These are phyloP conservation scores for Pichia exigua DNA, from an alignment of 805 yeast genomes.

Conservation along the genomic window DNA sequence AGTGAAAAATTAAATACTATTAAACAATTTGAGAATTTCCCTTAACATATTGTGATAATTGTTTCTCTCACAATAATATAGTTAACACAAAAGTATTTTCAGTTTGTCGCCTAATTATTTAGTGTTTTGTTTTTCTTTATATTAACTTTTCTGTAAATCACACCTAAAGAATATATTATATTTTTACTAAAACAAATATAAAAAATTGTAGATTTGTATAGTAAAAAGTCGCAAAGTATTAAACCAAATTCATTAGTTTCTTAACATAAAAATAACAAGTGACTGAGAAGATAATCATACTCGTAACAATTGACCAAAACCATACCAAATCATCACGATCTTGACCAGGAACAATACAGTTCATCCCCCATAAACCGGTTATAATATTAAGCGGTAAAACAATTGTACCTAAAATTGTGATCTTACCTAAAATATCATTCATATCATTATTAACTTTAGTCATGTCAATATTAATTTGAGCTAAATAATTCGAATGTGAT, in stretches of 20 bases:
- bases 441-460: conserved; percentile 93
- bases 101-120: background rate
- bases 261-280: conserved; percentile 42
- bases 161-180: background rate
- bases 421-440: conserved; percentile 91
- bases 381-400: conserved; percentile 92
- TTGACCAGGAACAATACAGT: conserved; percentile 94
- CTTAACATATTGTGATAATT: background rate
- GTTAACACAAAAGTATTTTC: background rate
- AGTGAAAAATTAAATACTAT: background rate
- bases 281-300: conserved; percentile 41
- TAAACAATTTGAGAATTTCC: background rate
- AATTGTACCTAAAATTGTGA: conserved; percentile 88
- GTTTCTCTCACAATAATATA: background rate
- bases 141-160: background rate
- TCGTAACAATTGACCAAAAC: conserved; percentile 49
- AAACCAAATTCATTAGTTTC: conserved; percentile 29
- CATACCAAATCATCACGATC: conserved; percentile 49
- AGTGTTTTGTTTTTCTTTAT: background rate
- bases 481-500: conserved; percentile 92
- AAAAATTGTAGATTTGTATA: background rate
- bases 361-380: conserved; percentile 99
- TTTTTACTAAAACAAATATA: background rate
- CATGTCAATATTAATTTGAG: conserved; percentile 97
- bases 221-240: background rate